Evolutionary conservation across 768 basidiomycete species (phyloP), one percentile per base, ranked within the genome.

Genomic region (Leccinum disarticulatum): DNA sequence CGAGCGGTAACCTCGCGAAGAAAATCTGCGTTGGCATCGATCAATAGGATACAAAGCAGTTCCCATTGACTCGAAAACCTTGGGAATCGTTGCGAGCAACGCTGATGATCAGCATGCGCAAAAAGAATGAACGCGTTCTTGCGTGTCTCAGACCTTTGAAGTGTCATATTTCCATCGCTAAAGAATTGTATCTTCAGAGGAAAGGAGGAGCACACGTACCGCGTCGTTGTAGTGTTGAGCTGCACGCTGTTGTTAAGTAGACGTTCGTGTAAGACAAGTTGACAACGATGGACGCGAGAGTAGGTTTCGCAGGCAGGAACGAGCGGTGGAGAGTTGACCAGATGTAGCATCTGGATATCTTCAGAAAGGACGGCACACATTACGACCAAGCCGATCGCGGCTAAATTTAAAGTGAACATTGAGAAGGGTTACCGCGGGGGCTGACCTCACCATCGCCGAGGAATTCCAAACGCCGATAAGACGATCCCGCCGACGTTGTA

Each of bases 391-490:
- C 90, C 85, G 28, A 91, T 77, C 28, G 92, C 72, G 31, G 89
- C 90, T 91, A 64, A 25, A 59, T 17, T 61, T 19, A 41, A 59
- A 17, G 63, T 62, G 17, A 67, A 63, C 13, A 33, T 52, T 35
- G 17, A 31, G 35, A 59, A 17, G 28, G 31, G 28, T 13, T 48
- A 22, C 46, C 11, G 2, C 48, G 2, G n/a, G 50, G 30, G 28
- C 30, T 11, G 50, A 58, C 22, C 85, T 74, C 70, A 93, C 92
- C 90, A 70, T 96, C 94, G 31, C 94, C 94, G 4, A 96, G 80
- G 65, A 93, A 95, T 66, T 96, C 94, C 10, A 95, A 76, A 14
- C 94, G 83, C 61, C 96, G 89, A 72, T 95, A 95, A 3, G 90
- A 91, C 6, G 83, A 76, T 10, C 78, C 78, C 13, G 79, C 80